phyloP scores from a whole-genome alignment of 2,329 filamentous ascomycete species.

The Calonectria montana region DNA sequence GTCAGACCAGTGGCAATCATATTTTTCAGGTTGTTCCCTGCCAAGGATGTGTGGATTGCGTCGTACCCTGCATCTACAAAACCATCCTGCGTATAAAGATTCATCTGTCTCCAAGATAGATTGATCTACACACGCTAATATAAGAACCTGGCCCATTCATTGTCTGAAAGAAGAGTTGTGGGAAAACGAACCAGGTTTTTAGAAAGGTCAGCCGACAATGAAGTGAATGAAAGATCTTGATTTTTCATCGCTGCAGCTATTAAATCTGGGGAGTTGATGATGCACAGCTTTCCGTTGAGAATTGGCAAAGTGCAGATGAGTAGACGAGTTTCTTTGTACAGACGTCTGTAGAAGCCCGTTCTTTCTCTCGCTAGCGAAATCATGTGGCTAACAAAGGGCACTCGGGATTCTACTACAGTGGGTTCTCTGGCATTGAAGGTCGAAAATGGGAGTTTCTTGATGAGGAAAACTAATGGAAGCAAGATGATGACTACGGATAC shows the following conservation, averaged over 20 bases:
- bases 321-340: slow-evolving; percentile 35
- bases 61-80: slow-evolving; percentile 11
- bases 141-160: neutral
- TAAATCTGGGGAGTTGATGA: slow-evolving; percentile 53
- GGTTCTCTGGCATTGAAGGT: slow-evolving; percentile 26
- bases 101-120: slow-evolving; percentile 1
- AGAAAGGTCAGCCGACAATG: slow-evolving; percentile 49
- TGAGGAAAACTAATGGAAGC: neutral
- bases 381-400: slow-evolving; percentile 32
- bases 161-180: neutral
- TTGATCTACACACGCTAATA: slow-evolving; percentile 13
- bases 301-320: slow-evolving; percentile 58
- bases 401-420: slow-evolving; percentile 19
- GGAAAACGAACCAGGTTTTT: slow-evolving; percentile 4
- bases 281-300: slow-evolving; percentile 55
- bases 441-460: slow-evolving; percentile 8
- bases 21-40: slow-evolving; percentile 25
- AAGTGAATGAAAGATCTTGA: slow-evolving; percentile 55
- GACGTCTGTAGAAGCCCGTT: slow-evolving; percentile 23
- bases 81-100: neutral
- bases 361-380: slow-evolving; percentile 28
- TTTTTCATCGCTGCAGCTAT: slow-evolving; percentile 52
- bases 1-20: slow-evolving; percentile 12
- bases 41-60: slow-evolving; percentile 20
- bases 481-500: neutral